These are phyloP conservation scores for Calonectria naviculata DNA, from an alignment of 2,329 filamentous ascomycete genomes.

Conservation along the genomic window DNA sequence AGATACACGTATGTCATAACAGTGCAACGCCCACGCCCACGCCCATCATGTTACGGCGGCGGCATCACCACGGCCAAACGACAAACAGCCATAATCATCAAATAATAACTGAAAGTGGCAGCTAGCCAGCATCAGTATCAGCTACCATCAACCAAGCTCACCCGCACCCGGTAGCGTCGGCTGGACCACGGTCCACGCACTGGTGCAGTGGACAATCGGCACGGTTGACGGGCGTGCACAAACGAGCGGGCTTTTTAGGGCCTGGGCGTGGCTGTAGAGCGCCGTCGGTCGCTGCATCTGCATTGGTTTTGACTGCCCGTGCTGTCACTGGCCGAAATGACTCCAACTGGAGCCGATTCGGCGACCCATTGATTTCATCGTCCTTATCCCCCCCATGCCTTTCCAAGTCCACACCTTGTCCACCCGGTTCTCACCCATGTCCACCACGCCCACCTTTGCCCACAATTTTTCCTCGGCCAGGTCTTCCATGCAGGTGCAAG, in stretches of 20 bases:
- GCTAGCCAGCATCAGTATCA: conserved; percentile 28
- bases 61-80: conserved; percentile 21
- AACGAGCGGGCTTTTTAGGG: conserved; percentile 3
- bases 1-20: not conserved
- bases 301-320: conserved; percentile 16
- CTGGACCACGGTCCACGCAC: conserved; percentile 35
- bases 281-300: conserved; percentile 41
- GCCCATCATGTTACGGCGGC: conserved; percentile 6
- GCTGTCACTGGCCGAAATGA: conserved; percentile 11
- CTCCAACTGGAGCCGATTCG: conserved; percentile 11
- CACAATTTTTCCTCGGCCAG: conserved; percentile 36
- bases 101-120: conserved; percentile 28
- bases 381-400: conserved; percentile 21
- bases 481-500: conserved; percentile 37
- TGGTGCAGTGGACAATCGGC: conserved; percentile 19
- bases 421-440: conserved; percentile 23
- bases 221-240: conserved; percentile 30
- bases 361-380: conserved; percentile 36
- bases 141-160: conserved; percentile 34
- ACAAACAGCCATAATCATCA: conserved; percentile 19
- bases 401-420: conserved; percentile 23
- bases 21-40: not conserved
- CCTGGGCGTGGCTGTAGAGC: conserved; percentile 20
- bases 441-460: conserved; percentile 10
- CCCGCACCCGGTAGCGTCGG: conserved; percentile 41